These are phyloP conservation scores for Leccinum ochraceum DNA, from an alignment of 768 basidiomycete genomes.

Conservation along the genomic window DNA sequence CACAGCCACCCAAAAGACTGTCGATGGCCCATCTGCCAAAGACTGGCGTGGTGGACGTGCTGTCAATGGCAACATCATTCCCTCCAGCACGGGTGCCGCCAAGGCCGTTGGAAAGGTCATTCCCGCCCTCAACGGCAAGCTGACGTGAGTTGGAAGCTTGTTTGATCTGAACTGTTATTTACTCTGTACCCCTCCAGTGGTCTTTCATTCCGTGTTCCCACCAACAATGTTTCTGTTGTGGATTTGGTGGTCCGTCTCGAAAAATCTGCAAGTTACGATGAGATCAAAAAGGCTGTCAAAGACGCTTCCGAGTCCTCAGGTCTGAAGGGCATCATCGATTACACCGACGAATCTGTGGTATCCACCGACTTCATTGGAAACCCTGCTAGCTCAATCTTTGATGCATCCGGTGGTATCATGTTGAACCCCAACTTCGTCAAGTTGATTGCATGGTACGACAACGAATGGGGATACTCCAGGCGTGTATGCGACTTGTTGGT, in stretches of 20 bases:
- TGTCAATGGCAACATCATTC: slow-evolving; percentile 98
- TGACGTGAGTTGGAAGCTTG: slow-evolving; percentile 65
- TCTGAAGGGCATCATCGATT: slow-evolving; percentile 76
- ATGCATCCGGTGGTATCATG: slow-evolving; percentile 89
- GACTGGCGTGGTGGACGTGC: slow-evolving; percentile 98
- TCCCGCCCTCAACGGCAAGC: slow-evolving; percentile 93
- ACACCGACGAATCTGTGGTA: slow-evolving; percentile 93
- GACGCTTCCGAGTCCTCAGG: slow-evolving; percentile 63
- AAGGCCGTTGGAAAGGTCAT: slow-evolving; percentile 99
- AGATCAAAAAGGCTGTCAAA: slow-evolving; percentile 88
- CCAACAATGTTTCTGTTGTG: slow-evolving; percentile 95
- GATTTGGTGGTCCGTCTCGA: slow-evolving; percentile 94
- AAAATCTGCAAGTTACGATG: slow-evolving; percentile 82
- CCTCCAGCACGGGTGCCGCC: slow-evolving; percentile 97
- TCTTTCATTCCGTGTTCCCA: slow-evolving; percentile 97
- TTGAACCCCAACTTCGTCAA: slow-evolving; percentile 95
- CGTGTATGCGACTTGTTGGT: slow-evolving; percentile 90
- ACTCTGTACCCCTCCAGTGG: slow-evolving; percentile 47
- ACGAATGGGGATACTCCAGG: slow-evolving; percentile 93
- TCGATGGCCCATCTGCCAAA: slow-evolving; percentile 92
- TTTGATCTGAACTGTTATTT: slow-evolving; percentile 9
- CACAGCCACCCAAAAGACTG: slow-evolving; percentile 94
- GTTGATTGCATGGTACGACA: slow-evolving; percentile 95
- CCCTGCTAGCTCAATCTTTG: slow-evolving; percentile 85
- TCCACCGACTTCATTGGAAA: slow-evolving; percentile 91